Evolutionary conservation across 805 yeast species (phyloP).

Genomic region (Torulaspora maleeae): DNA sequence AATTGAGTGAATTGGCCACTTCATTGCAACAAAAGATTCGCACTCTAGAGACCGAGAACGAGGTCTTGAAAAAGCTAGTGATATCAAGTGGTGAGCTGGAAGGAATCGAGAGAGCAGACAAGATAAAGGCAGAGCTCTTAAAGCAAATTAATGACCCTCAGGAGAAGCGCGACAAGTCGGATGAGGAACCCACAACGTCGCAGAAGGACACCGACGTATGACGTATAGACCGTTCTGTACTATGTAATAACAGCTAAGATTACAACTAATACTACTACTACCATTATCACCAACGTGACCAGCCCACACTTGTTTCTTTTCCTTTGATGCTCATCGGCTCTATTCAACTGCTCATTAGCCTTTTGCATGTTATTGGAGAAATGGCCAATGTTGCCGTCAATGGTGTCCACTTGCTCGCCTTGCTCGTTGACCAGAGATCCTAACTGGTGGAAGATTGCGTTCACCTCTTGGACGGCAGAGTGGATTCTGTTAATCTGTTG

Average conservation of each 20-base stretch:
- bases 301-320: slow-evolving; percentile 70
- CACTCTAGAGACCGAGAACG: slow-evolving; percentile 90
- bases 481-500: slow-evolving; percentile 67
- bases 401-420: slow-evolving; percentile 76
- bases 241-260: slow-evolving; percentile 45
- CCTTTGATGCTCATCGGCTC: slow-evolving; percentile 73
- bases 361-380: slow-evolving; percentile 60
- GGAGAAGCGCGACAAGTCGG: neutral
- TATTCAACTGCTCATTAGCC: slow-evolving; percentile 64
- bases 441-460: slow-evolving; percentile 76
- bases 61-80: slow-evolving; percentile 74
- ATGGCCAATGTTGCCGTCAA: slow-evolving; percentile 71
- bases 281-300: slow-evolving; percentile 53
- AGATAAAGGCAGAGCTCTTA: slow-evolving; percentile 38
- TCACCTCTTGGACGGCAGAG: slow-evolving; percentile 77
- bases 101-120: slow-evolving; percentile 50
- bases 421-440: slow-evolving; percentile 77
- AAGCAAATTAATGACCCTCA: slow-evolving; percentile 10
- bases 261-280: slow-evolving; percentile 53
- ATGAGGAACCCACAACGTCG: neutral
- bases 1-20: slow-evolving; percentile 62
- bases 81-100: slow-evolving; percentile 66
- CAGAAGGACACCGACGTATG: slow-evolving; percentile 1
- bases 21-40: slow-evolving; percentile 68
- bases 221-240: neutral